A percentile compares a stretch with the other conserved stretches of the same genome.
Conservation (phyloP, 257 asterid genomes). For the Catharanthus roseus region DNA sequence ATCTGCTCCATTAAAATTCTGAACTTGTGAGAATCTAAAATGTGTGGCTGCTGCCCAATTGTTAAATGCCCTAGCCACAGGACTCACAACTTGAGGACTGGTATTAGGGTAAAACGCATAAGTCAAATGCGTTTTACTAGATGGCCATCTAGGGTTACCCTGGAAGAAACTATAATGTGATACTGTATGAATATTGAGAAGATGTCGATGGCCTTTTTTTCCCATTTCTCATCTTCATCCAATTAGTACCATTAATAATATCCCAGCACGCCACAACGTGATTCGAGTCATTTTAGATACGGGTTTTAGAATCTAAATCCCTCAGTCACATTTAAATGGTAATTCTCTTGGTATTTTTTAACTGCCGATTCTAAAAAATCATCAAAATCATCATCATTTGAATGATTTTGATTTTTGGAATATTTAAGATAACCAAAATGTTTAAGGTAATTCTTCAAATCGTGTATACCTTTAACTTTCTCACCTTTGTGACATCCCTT, state of each 20-base stretch:
- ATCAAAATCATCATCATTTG: neutral
- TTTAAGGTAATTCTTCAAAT: slow-evolving; percentile 11
- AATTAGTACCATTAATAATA: slow-evolving; percentile 24
- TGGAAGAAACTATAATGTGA: slow-evolving; percentile 22
- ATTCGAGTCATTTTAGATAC: slow-evolving; percentile 20
- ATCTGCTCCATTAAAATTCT: slow-evolving; percentile 7
- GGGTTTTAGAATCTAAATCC: slow-evolving; percentile 17
- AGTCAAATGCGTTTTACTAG: slow-evolving; percentile 18
- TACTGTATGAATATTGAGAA: slow-evolving; percentile 15
- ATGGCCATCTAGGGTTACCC: slow-evolving; percentile 26
- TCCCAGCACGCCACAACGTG: slow-evolving; percentile 40
- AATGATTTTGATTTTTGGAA: neutral
- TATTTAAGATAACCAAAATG: slow-evolving; percentile 10
- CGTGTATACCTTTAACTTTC: slow-evolving; percentile 5
- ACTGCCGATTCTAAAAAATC: neutral
- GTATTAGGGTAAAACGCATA: slow-evolving; percentile 13
- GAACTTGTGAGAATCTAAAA: slow-evolving; percentile 15
- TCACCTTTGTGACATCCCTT: slow-evolving; percentile 1
- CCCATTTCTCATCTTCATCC: slow-evolving; percentile 9
- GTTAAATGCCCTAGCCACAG: slow-evolving; percentile 23
- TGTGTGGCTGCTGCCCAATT: slow-evolving; percentile 4
- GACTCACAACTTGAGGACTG: neutral
- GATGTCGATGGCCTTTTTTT: neutral
- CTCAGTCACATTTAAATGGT: slow-evolving; percentile 24
- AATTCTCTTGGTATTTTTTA: slow-evolving; percentile 3